Conservation (phyloP, 768 basidiomycete species). For the Collybia nuda region DNA sequence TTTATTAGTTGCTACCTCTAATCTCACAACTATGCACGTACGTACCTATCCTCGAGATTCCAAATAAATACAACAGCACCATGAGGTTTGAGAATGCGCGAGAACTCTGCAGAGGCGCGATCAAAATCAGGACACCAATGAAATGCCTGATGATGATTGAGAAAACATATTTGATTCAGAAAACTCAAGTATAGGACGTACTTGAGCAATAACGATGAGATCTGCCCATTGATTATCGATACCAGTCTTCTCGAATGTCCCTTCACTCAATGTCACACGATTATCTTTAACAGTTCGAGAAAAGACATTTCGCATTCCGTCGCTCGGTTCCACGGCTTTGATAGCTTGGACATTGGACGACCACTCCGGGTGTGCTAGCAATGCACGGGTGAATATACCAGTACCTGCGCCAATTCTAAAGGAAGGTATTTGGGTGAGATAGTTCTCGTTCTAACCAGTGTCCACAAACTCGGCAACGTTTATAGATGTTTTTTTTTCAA, state of each 20-base stretch:
- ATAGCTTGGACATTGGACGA: slow-evolving; percentile 48
- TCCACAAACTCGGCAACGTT: slow-evolving; percentile 69
- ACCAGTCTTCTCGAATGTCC: slow-evolving; percentile 68
- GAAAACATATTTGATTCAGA: not conserved
- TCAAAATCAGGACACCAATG: slow-evolving; percentile 91
- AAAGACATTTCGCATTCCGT: slow-evolving; percentile 83
- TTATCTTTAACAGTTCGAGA: slow-evolving; percentile 49
- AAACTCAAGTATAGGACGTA: slow-evolving; percentile 21
- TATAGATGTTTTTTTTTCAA: slow-evolving; percentile 37
- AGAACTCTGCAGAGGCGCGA: slow-evolving; percentile 71
- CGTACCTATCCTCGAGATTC: slow-evolving; percentile 86
- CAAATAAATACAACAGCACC: slow-evolving; percentile 77
- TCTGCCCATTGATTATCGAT: slow-evolving; percentile 72
- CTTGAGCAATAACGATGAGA: slow-evolving; percentile 76
- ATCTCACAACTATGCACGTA: no score
- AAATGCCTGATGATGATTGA: slow-evolving; percentile 60
- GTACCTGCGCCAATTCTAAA: slow-evolving; percentile 80
- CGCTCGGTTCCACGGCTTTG: slow-evolving; percentile 79
- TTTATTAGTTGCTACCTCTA: not conserved
- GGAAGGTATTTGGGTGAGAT: slow-evolving; percentile 1
- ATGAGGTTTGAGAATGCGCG: slow-evolving; percentile 75
- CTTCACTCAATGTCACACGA: slow-evolving; percentile 56
- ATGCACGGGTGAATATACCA: slow-evolving; percentile 84
- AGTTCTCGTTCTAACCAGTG: not conserved
- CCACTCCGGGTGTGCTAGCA: slow-evolving; percentile 66